Evolutionary conservation across 176 grass and related monocot species (phyloP), one percentile per base, ranked within the genome.

Genomic region (Urochloa ruziziensis): DNA sequence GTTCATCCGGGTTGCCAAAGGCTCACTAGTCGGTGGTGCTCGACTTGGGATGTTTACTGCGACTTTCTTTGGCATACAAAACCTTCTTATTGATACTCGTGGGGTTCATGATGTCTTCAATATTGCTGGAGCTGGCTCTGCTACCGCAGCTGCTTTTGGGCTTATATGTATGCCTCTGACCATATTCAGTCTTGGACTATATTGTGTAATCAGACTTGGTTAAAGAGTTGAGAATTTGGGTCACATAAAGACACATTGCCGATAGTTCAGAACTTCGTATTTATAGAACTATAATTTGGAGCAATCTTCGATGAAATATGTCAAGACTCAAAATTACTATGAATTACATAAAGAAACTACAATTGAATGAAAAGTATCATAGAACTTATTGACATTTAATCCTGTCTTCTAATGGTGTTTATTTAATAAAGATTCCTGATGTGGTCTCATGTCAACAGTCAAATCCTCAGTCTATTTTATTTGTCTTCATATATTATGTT

Each of bases 21-120:
- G 96, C 68, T 95, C 96, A 43, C 80, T 98, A 33, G 80, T 95
- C 54, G 93, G 93, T 60, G 91, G 93, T 71, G 80, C 90, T 72
- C 91, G 91, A 18, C 87, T 99, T 40, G 96, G 93, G 35, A 90
- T 94, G 93, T 96, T 96, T 75, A 92, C 91, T 56, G 91, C 86
- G 33, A 80, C 85, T 66, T 98, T 98, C 84, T 95, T 86, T 90
- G 93, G 93, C 54, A 67, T 94, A 49, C 96, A 96, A 21, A 91
- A 90, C 67, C 80, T 96, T 78, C 85, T 99, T 81, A 85, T 84
- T 74, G 85, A 96, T 64, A 86, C 79, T 40, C 83, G 91, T 18
- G 89, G 93, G 68, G 91, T 96, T 18, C 89, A 92, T 71, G 96
- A 99, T 83, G 89, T 92, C 0, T 89, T 91, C 59, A 99, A 99